Conservation (phyloP, 345 rosid genomes). For the Eucalyptus victrix region DNA sequence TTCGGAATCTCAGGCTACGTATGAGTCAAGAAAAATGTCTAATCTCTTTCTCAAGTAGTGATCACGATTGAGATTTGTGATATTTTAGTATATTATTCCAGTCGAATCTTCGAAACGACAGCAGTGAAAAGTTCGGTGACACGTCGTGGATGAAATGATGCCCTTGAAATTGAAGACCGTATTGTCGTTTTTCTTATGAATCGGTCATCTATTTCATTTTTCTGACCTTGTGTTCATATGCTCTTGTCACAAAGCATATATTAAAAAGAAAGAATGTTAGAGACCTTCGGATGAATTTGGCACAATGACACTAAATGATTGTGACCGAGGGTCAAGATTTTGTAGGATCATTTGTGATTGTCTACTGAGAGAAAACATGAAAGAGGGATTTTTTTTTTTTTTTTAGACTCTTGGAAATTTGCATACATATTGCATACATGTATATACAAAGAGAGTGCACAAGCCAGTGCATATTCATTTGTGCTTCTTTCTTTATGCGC, state of each 20-base stretch:
- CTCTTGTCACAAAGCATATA: neutral
- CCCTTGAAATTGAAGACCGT: neutral
- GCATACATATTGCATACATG: neutral
- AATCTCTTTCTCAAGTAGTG: neutral
- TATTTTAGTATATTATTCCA: neutral
- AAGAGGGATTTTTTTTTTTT: neutral
- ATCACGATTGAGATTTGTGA: neutral
- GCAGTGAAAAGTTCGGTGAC: neutral
- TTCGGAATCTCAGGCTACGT: neutral
- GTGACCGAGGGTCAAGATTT: neutral
- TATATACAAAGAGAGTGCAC: neutral
- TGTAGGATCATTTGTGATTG: neutral
- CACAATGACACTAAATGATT: rapidly evolving
- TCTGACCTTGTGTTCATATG: neutral
- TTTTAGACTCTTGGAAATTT: rapidly evolving
- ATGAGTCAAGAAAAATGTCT: neutral
- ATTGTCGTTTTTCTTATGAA: neutral
- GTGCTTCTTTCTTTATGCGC: neutral
- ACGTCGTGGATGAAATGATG: neutral
- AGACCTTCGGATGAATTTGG: neutral
- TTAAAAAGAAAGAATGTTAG: neutral
- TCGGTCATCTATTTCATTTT: neutral
- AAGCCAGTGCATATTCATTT: neutral
- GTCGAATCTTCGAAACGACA: neutral
- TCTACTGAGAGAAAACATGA: neutral